These are phyloP conservation scores for Cryptococcus deneoformans DNA, from an alignment of 1,284 basidiomycete genomes.

Conservation along the genomic window DNA sequence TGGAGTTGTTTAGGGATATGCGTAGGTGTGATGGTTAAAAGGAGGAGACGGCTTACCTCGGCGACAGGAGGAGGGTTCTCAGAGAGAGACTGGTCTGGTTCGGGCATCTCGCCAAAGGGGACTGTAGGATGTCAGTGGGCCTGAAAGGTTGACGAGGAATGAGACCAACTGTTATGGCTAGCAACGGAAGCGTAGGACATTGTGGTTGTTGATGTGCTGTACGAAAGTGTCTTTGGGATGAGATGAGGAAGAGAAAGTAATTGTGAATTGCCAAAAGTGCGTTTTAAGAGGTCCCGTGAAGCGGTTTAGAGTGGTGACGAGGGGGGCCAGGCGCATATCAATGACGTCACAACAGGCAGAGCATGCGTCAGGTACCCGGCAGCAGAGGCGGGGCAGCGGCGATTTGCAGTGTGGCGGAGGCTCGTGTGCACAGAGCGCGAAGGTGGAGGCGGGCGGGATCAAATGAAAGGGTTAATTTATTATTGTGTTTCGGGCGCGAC, in stretches of 20 bases:
- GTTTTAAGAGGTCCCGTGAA: background rate
- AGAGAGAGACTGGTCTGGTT: conserved; percentile 44
- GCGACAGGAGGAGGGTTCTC: conserved; percentile 30
- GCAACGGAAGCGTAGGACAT: conserved; percentile 47
- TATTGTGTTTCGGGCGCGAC: background rate
- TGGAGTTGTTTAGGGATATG: background rate
- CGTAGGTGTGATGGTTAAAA: background rate
- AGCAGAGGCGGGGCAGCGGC: background rate
- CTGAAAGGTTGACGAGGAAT: background rate
- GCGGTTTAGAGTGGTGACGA: background rate
- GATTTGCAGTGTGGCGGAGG: background rate
- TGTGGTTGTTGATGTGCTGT: background rate
- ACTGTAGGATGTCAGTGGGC: conserved; percentile 20
- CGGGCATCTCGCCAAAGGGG: conserved; percentile 43
- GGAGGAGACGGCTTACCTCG: background rate
- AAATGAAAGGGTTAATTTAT: background rate
- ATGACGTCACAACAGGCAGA: background rate
- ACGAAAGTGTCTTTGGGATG: too few relatives aligned
- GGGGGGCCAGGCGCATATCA: background rate
- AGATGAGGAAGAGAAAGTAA: background rate
- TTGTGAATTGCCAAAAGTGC: conserved; percentile 1
- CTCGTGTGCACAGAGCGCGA: background rate
- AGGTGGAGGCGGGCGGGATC: background rate
- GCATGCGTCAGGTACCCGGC: background rate
- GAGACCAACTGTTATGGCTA: conserved; percentile 40